Conservation (phyloP, 441 rosid species). For the Bocquillonia castaneifolia region DNA sequence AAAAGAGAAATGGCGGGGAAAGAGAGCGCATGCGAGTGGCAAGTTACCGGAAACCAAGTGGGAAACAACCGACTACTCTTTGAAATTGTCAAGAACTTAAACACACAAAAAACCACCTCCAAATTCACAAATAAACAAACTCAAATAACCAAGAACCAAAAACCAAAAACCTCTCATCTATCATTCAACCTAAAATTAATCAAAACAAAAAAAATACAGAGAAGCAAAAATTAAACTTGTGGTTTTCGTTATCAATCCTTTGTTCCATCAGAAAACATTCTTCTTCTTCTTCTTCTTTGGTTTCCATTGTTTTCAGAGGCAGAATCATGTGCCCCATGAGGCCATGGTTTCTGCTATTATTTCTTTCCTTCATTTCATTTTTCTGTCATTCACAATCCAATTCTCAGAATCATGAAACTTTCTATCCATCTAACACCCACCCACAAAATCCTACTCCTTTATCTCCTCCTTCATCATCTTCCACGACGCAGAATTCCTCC, state of each 20-base stretch:
- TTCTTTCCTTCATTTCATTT: conserved; percentile 26
- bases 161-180: not conserved
- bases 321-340: not conserved
- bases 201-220: no score
- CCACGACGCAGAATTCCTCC: not conserved
- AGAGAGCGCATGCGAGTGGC: not conserved
- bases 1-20: not conserved
- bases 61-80: conserved; percentile 16
- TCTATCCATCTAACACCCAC: conserved; percentile 34
- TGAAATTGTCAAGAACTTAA: conserved; percentile 27
- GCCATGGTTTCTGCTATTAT: conserved; percentile 22
- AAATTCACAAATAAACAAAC: conserved; percentile 6
- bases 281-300: not conserved
- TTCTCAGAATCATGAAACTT: conserved; percentile 57
- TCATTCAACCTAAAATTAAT: not conserved
- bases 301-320: not conserved
- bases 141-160: not conserved
- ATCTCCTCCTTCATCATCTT: conserved; percentile 9
- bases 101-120: conserved; percentile 16
- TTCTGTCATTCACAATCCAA: conserved; percentile 40
- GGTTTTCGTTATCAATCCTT: not conserved
- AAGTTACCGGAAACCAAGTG: conserved; percentile 11
- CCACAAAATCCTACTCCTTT: conserved; percentile 22
- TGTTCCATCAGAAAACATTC: not conserved
- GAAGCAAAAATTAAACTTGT: no score